Evolutionary conservation across 352 stramenopile species (phyloP).

Genomic region (Phytophthora idaei): DNA sequence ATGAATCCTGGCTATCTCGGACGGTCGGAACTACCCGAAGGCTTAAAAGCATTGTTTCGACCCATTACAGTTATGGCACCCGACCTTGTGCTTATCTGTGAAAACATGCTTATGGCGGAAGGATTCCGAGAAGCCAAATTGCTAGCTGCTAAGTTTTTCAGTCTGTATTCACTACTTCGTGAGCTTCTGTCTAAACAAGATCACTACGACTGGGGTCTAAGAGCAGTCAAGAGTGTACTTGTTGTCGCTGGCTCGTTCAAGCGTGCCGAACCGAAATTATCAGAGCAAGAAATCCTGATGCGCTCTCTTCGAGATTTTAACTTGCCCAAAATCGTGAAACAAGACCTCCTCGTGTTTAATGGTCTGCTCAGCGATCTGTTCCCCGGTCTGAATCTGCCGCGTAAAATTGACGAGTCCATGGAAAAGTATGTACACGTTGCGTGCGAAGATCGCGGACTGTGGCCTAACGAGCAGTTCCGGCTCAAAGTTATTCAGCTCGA

Average conservation of each 20-base stretch:
- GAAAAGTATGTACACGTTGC: slow-evolving; percentile 91
- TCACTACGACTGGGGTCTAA: slow-evolving; percentile 96
- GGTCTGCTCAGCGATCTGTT: slow-evolving; percentile 95
- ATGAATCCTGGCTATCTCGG: slow-evolving; percentile 97
- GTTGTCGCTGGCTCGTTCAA: slow-evolving; percentile 94
- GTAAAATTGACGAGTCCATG: slow-evolving; percentile 89
- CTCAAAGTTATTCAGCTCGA: slow-evolving; percentile 96
- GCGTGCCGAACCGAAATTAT: slow-evolving; percentile 90
- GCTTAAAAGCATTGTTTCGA: slow-evolving; percentile 94
- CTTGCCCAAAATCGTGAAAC: slow-evolving; percentile 94
- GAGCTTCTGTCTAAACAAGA: slow-evolving; percentile 95
- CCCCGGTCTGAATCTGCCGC: slow-evolving; percentile 86
- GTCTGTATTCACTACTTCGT: slow-evolving; percentile 92
- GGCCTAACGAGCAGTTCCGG: slow-evolving; percentile 92
- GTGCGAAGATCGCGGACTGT: slow-evolving; percentile 89
- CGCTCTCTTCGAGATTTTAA: slow-evolving; percentile 96
- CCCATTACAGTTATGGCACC: slow-evolving; percentile 96
- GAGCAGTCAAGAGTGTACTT: slow-evolving; percentile 95
- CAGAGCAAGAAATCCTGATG: slow-evolving; percentile 94
- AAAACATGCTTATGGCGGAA: slow-evolving; percentile 98
- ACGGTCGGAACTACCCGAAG: slow-evolving; percentile 93
- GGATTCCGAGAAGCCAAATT: slow-evolving; percentile 94
- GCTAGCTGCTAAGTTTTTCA: slow-evolving; percentile 95
- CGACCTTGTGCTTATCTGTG: slow-evolving; percentile 95
- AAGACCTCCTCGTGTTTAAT: slow-evolving; percentile 94